Evolutionary conservation across 192 early-diverging fungal genomes (phyloP).

Genomic region (Coemansia sp.): DNA sequence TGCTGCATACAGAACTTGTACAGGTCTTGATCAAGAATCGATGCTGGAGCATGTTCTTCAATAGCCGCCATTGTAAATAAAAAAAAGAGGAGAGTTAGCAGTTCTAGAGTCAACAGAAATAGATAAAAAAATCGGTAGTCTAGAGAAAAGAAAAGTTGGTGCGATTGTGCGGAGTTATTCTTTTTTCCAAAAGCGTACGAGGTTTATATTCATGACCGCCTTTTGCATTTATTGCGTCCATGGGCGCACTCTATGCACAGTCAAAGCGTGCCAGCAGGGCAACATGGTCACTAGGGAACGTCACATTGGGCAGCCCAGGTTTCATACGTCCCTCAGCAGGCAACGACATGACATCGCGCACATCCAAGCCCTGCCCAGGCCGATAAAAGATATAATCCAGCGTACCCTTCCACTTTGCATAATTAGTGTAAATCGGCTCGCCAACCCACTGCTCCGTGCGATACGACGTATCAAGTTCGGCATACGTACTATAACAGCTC

Average conservation of each 20-base stretch:
- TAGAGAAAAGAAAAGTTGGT: neutral
- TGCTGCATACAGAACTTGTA: constrained; percentile 88
- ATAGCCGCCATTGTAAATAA: neutral
- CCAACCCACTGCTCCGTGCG: constrained; percentile 48
- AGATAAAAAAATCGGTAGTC: neutral
- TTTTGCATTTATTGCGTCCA: neutral
- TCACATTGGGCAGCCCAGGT: constrained; percentile 48
- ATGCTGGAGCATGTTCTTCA: constrained; percentile 37
- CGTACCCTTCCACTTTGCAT: constrained; percentile 52
- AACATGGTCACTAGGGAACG: constrained; percentile 50
- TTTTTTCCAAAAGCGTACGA: neutral
- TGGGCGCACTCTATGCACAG: neutral
- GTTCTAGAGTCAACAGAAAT: neutral
- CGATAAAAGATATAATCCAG: constrained; percentile 51
- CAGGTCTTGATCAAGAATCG: constrained; percentile 79
- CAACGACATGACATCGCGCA: constrained; percentile 36
- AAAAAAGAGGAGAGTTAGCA: neutral
- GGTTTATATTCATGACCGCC: neutral
- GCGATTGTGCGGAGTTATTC: neutral
- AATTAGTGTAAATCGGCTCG: constrained; percentile 53
- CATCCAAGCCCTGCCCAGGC: constrained; percentile 10
- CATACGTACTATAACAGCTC: constrained; percentile 46
- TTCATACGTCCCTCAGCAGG: constrained; percentile 32
- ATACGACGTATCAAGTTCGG: constrained; percentile 42
- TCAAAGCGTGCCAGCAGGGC: constrained; percentile 37